Base-by-base conservation (phyloP, 2,329 filamentous ascomycete genomes). In the Phialophora chinensis region DNA sequence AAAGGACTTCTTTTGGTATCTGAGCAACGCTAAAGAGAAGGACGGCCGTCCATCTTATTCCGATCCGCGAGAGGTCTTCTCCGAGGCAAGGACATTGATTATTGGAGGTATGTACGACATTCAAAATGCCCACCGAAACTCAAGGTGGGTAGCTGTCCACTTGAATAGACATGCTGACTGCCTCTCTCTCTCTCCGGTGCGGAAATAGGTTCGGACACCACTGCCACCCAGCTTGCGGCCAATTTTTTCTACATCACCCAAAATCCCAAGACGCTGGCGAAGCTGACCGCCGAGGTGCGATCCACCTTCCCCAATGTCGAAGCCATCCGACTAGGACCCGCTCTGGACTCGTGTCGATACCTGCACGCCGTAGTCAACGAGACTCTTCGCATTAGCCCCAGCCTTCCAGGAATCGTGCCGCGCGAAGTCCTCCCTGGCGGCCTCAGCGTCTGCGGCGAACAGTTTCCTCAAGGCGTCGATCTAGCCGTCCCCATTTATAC, bases 331-430 rank as follows among this genome's bases (percentile, higher is more conserved):
- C 76, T 73, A 11, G 75, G 78, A 1, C 38, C 53, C n/a, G 66
- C 70, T 6, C 72, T 81, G n/a, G 76, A 77, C 38, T 74, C 76
- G 23, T 73, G 79, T 50, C 62, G 65, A n/a, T 81, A 80, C 60
- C 73, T 81, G 17, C 78, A 79, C 62, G 79, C 78, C 14, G 79
- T 78, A 56, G 75, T 81, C 54, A 77, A 80, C 49, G 79, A 81
- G 68, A 76, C 78, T 2, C 73, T 81, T 63, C 79, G 79, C 50
- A 73, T 81, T 4, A 73, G 74, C 8, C 76, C 77, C n/a, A 69
- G 73, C 11, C 73, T 73, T 3, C 64, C 70, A 5, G 71, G 69
- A 20, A 58, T 67, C 5, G 71, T 78, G 25, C 72, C 72, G 20
- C 73, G 77, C 11, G 73, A 77, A 69, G 74, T 77, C 20, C 64